Evolutionary conservation across 148 eudicot genomes (phyloP), one percentile per base, ranked within the genome.

Genomic region (Bassia scoparia): DNA sequence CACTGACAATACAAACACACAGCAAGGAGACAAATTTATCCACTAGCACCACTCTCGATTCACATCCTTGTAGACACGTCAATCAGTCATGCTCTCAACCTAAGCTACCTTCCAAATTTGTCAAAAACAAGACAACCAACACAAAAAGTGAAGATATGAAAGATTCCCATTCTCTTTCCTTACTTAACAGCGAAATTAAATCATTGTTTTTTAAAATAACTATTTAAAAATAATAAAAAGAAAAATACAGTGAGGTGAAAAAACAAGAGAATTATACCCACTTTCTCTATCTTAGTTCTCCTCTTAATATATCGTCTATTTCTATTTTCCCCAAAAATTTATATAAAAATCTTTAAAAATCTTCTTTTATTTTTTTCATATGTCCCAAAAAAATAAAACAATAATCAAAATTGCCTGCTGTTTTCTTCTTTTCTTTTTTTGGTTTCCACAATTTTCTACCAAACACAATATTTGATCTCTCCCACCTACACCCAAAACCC

Each of bases 141-240:
- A 52, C n/a, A 58, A 18, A 76, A 52, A 43, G 12, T 23, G 30
- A 69, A 65, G 24, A 61, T 8, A n/a, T 26, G 35, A 83, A 80
- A 80, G 83, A 83, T 83, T 80, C 83, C n/a, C 83, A 80, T 75
- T 67, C 80, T 80, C 72, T 68, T 80, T 83, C n/a, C n/a, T n/a
- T n/a, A n/a, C n/a, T 83, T 80, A 58, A 23, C 64, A 72, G 63
- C 67, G 20, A 55, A 55, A 55, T 2, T 5, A 66, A n/a, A n/a
- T n/a, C n/a, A 41, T 11, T 12, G 24, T 26, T 4, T 9, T 12
- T 54, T 31, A 33, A 13, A 52, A 50, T 9, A 50, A 70, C n/a
- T n/a, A n/a, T n/a, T 6, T 3, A 37, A 37, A 37, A 37, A 3
- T 41, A n/a, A n/a, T n/a, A n/a, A 41, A 41, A 1, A 23, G 56